A percentile compares a stretch with the other conserved stretches of the same genome.
Conservation (phyloP, 1,284 basidiomycete species). For the Testicularia cyperi region DNA sequence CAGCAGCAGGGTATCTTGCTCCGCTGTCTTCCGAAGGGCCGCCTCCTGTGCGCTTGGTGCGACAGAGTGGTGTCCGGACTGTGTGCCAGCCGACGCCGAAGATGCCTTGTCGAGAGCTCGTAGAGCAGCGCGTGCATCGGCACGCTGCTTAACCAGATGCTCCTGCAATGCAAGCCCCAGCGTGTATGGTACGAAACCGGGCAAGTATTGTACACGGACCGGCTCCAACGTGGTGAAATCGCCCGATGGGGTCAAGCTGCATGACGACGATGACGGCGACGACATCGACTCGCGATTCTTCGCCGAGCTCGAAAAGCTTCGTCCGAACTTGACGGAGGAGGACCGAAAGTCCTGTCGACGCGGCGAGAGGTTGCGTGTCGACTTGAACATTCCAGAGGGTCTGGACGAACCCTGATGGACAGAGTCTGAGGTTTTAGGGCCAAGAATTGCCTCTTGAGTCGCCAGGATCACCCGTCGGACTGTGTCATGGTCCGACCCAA, state of each 20-base stretch:
- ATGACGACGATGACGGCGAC: no score
- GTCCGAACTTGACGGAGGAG: not conserved
- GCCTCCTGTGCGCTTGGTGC: constrained; percentile 64
- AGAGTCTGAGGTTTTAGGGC: not conserved
- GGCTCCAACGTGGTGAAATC: constrained; percentile 20
- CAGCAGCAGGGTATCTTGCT: constrained; percentile 64
- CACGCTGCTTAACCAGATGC: constrained; percentile 43
- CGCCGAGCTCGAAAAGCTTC: constrained; percentile 10
- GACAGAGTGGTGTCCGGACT: constrained; percentile 63
- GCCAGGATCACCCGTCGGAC: not conserved
- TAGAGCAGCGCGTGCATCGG: constrained; percentile 62
- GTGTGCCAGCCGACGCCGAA: constrained; percentile 67
- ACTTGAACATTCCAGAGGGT: not conserved
- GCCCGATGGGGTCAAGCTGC: no score
- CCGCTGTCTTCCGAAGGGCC: constrained; percentile 50
- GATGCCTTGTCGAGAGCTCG: constrained; percentile 76
- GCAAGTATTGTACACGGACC: constrained; percentile 37
- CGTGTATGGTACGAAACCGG: constrained; percentile 52
- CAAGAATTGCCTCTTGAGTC: not conserved
- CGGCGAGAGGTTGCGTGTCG: constrained; percentile 5
- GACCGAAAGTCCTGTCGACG: not conserved
- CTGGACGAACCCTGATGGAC: not conserved
- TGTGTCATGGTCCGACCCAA: no score
- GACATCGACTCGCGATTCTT: not conserved
- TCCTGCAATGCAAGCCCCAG: constrained; percentile 54